Evolutionary conservation across 83 land plant genomes (phyloP).

Genomic region (Diphasiastrum complanatum): DNA sequence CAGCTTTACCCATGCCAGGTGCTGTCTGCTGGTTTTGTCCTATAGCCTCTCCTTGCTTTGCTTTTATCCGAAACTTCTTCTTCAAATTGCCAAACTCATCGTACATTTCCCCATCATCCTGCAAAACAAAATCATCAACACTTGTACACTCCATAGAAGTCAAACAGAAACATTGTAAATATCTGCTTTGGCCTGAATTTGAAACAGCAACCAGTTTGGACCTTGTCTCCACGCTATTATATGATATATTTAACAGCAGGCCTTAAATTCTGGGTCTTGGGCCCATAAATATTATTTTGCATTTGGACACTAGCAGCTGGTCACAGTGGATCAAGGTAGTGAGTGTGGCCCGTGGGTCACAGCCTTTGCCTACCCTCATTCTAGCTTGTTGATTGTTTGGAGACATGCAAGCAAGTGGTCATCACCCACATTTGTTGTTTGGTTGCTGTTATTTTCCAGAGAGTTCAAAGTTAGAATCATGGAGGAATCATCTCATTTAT

Average conservation of each 20-base stretch:
- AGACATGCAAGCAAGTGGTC: no score
- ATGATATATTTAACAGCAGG: neutral
- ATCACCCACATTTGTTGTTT: no score
- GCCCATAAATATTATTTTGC: no score
- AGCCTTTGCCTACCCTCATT: no score
- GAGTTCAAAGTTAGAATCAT: no score
- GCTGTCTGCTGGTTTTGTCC: constrained; percentile 9
- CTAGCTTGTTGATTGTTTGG: no score
- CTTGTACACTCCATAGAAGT: neutral
- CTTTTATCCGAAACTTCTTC: constrained; percentile 82
- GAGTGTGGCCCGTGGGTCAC: no score
- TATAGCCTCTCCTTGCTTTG: constrained; percentile 48
- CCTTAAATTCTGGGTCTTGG: no score
- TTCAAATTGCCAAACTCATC: constrained; percentile 96
- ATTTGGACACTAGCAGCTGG: no score
- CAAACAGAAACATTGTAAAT: neutral
- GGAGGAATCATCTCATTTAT: no score
- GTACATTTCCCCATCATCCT: constrained; percentile 99
- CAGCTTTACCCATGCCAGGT: constrained; percentile 72
- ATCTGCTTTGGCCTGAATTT: neutral
- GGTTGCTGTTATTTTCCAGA: no score
- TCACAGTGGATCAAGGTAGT: no score
- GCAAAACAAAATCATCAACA: constrained; percentile 13
- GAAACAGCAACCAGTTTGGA: constrained; percentile 5
- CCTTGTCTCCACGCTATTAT: neutral